Conservation (phyloP, 2,329 filamentous ascomycete genomes). For the Aspergillus sp. region DNA sequence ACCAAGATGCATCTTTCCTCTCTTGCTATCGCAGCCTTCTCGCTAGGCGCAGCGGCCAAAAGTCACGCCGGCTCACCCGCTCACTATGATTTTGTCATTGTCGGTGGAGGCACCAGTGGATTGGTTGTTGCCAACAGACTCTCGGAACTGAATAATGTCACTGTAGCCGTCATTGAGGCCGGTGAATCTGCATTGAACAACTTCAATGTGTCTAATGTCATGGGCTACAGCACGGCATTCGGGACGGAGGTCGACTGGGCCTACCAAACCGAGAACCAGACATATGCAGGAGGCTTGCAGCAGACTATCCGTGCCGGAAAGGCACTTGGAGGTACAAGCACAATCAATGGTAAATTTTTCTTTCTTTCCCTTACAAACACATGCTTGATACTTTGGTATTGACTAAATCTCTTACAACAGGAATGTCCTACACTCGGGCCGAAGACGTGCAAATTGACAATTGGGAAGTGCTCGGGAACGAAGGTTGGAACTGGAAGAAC, state of each 20-base stretch:
- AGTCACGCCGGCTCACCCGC: neutral
- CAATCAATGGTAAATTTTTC: constrained; percentile 43
- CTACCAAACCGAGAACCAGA: constrained; percentile 45
- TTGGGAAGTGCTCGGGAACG: constrained; percentile 39
- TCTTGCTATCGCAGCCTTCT: constrained; percentile 18
- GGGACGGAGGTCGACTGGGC: constrained; percentile 46
- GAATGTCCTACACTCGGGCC: constrained; percentile 43
- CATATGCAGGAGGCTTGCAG: constrained; percentile 37
- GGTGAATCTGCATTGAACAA: constrained; percentile 34
- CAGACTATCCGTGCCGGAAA: constrained; percentile 46
- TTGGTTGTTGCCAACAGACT: constrained; percentile 40
- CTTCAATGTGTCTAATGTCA: constrained; percentile 29
- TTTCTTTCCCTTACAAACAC: neutral
- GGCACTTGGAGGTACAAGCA: constrained; percentile 47
- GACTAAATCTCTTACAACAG: constrained; percentile 17
- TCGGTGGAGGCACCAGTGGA: constrained; percentile 42
- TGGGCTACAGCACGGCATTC: constrained; percentile 32
- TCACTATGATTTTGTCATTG: constrained; percentile 37
- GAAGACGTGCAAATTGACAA: constrained; percentile 41
- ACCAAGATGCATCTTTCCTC: neutral
- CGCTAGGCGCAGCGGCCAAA: constrained; percentile 9
- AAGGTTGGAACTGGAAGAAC: constrained; percentile 37
- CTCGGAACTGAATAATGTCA: constrained; percentile 32
- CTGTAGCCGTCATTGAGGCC: constrained; percentile 37
- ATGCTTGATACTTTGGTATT: no score